These are phyloP conservation scores for Piper betle DNA, from an alignment of 164 flowering plant genomes.

Conservation along the genomic window DNA sequence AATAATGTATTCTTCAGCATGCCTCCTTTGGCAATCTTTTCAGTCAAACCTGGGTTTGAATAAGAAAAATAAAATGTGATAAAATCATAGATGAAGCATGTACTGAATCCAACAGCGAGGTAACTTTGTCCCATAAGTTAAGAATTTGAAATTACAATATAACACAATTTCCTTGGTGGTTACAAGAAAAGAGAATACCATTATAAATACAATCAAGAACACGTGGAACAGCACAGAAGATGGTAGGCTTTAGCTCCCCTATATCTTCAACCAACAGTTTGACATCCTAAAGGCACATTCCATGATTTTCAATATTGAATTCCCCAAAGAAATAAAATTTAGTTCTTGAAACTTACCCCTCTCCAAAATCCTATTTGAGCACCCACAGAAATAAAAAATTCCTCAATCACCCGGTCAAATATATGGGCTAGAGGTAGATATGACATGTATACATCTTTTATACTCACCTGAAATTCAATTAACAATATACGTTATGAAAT, in stretches of 20 bases:
- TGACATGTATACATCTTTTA: constrained; percentile 70
- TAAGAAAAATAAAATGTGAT: constrained; percentile 1
- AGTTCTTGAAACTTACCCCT: constrained; percentile 52
- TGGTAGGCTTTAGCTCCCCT: constrained; percentile 78
- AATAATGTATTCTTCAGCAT: constrained; percentile 46
- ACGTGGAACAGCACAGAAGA: constrained; percentile 94
- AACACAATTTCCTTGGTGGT: too few species aligned
- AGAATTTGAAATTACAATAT: too few species aligned
- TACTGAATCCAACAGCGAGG: too few species aligned
- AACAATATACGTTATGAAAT: background rate
- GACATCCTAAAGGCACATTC: constrained; percentile 53
- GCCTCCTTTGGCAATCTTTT: constrained; percentile 68
- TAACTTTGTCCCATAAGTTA: too few species aligned
- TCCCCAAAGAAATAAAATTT: background rate
- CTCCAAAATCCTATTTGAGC: constrained; percentile 98
- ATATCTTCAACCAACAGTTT: constrained; percentile 78
- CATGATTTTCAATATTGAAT: background rate
- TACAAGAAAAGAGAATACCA: background rate
- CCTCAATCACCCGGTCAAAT: constrained; percentile 88
- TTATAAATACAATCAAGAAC: constrained; percentile 72
- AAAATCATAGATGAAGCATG: background rate
- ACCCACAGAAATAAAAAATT: constrained; percentile 52
- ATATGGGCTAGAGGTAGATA: constrained; percentile 96
- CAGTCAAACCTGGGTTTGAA: constrained; percentile 50
- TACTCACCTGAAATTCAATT: constrained; percentile 30